phyloP scores from a whole-genome alignment of 352 stramenopile genomes.

The Phytopythium aichiense region DNA sequence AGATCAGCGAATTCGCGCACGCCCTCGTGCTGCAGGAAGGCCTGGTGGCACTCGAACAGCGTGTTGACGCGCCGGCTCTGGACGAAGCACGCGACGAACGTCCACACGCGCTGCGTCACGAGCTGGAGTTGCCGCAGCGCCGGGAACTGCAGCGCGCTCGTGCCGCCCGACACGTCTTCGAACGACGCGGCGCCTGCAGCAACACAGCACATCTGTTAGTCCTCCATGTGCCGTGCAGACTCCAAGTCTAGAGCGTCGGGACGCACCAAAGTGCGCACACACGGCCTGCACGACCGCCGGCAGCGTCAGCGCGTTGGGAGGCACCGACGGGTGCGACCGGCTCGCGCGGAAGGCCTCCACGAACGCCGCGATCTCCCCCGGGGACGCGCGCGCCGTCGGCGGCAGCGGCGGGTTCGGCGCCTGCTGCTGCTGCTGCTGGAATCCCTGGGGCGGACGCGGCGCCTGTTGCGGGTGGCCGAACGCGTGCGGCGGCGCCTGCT shows the following conservation, averaged over 20 bases:
- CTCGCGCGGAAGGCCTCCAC: conserved; percentile 45
- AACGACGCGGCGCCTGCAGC: conserved; percentile 37
- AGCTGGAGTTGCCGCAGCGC: conserved; percentile 51
- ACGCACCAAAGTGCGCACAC: conserved; percentile 60
- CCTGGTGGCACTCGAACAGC: conserved; percentile 64
- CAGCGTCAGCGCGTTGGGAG: conserved; percentile 56
- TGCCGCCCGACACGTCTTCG: conserved; percentile 45
- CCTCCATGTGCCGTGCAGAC: neutral
- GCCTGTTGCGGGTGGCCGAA: conserved; percentile 11
- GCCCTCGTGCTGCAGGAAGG: conserved; percentile 65
- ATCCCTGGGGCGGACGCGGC: no score
- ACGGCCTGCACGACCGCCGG: conserved; percentile 43
- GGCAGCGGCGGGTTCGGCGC: conserved; percentile 2
- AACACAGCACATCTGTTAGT: neutral
- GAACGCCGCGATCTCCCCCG: conserved; percentile 58
- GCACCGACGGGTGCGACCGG: conserved; percentile 39
- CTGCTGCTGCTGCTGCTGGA: neutral
- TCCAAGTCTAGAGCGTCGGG: neutral
- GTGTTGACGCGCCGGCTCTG: conserved; percentile 71
- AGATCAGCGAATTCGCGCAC: conserved; percentile 60
- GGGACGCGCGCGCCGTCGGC: conserved; percentile 12
- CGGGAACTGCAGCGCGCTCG: conserved; percentile 37
- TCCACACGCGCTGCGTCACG: conserved; percentile 75
- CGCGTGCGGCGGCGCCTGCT: neutral
- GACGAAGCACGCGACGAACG: conserved; percentile 73